Base-by-base conservation (phyloP, 129 eudicot genomes). In the Tanacetum coccineum region DNA sequence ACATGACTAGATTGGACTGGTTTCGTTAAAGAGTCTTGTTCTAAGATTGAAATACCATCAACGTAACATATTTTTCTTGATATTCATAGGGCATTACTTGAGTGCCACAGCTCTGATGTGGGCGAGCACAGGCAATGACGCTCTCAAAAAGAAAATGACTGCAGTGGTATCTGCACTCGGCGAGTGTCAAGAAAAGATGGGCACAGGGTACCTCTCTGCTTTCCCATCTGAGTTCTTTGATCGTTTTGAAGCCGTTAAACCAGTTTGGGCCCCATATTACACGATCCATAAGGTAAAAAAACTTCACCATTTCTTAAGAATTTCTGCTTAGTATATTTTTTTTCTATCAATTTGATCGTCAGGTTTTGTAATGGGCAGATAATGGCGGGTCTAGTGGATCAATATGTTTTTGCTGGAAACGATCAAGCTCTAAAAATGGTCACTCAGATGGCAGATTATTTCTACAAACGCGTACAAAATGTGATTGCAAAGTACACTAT, bases 51-150 rank as follows among this genome's bases (percentile, higher is more conserved):
- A 50, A 36, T 15, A n/a, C 60, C 19, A 45, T 40, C 30, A 13
- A 26, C 13, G 32, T 66, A 54, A n/a, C 26, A 32, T 56, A 12
- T 53, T 60, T 65, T 47, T 72, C 17, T 6, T 7, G 56, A 66
- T 60, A 77, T 57, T 58, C 13, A 20, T 75, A 89, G 99, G 99
- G 70, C 99, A 89, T 81, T 94, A 82, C 79, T 11, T 94, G 82
- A 94, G 99, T 72, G 99, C 97, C 62, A 52, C 95, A 44, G 95
- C 99, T 66, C 85, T 77, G 25, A 84, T 84, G 99, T 94, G 99
- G 97, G 97, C 94, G 13, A 94, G 99, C 70, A 87, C 95, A 1
- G 67, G 78, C 65, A 81, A 89, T 62, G 81, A 66, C 0, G 44
- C 58, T 54, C 88, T 94, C 9, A 83, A 73, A 70, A 71, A 72